Evolutionary conservation across 2,329 filamentous ascomycete species (phyloP), one percentile per base, ranked within the genome.

Genomic region (Neonectria neomacrospora): DNA sequence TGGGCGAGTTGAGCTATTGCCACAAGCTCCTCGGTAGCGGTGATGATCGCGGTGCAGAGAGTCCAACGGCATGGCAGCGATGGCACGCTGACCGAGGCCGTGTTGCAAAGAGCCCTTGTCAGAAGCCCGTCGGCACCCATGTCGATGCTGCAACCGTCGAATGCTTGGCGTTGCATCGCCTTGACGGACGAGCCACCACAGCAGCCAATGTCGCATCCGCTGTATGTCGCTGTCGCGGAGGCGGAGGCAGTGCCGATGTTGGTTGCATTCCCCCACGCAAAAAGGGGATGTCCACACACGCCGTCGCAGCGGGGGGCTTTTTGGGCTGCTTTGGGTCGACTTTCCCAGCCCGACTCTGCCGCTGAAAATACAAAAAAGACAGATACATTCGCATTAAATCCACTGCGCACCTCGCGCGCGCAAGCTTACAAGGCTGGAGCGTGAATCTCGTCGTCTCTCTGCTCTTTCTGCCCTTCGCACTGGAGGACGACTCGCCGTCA

Each of bases 391-490:
- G 26, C 14, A 6, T 48, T 16, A 37, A 37, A 37, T 12, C 34
- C 44, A 11, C 44, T 30, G 14, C 20, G 23, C 23, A 10, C 30
- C 10, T 30, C 14, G 44, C 16, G 5, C 44, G 9, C 44, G 10
- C 44, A 48, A 48, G 32, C 28, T 18, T 26, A 30, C 9, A 37
- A 3, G 45, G 3, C 45, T 30, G 2, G 12, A 11, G 23, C 5
- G 34, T 26, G 6, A 20, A 39, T 20, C 32, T n/a, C 22, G 18
- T 26, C 6, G 16, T 54, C 52, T 54, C 52, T 45, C 65, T 59
- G 65, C 65, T 59, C 45, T 50, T 61, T 64, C 7, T 37, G 14
- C 34, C 34, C n/a, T 41, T 11, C 37, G 37, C 60, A 55, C 39
- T 26, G 26, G 30, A 48, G 45, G 30, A 44, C 53, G 39, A n/a